A percentile compares a stretch with the other conserved stretches of the same genome.
Conservation (phyloP, 768 basidiomycete species). For the Macrolepiota fuliginosa region DNA sequence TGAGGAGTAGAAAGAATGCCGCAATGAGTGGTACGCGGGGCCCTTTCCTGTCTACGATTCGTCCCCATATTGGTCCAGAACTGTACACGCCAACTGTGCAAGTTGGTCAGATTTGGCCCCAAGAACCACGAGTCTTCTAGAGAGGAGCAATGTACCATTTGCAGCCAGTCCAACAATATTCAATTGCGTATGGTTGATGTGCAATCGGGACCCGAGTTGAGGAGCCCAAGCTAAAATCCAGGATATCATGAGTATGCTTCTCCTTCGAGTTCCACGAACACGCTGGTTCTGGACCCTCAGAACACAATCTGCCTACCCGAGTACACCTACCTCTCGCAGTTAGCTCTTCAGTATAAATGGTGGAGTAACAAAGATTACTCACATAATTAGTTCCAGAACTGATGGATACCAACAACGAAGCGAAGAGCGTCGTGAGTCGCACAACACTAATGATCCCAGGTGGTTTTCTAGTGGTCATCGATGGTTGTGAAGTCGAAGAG, state of each 20-base stretch:
- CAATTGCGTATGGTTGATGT: slow-evolving; percentile 75
- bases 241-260: neutral
- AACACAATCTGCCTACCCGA: slow-evolving; percentile 32
- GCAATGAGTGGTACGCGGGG: slow-evolving; percentile 63
- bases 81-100: slow-evolving; percentile 70
- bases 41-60: slow-evolving; percentile 71
- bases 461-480: slow-evolving; percentile 20
- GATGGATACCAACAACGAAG: slow-evolving; percentile 58
- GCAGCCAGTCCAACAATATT: slow-evolving; percentile 81
- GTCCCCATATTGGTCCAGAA: slow-evolving; percentile 76
- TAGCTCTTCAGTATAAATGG: slow-evolving; percentile 1
- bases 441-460: slow-evolving; percentile 35
- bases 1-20: slow-evolving; percentile 57
- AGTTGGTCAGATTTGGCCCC: neutral
- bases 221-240: slow-evolving; percentile 70
- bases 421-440: slow-evolving; percentile 47
- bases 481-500: neutral
- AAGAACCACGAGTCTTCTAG: neutral
- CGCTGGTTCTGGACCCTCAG: neutral
- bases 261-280: neutral
- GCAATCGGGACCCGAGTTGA: slow-evolving; percentile 75
- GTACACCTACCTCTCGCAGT: slow-evolving; percentile 28
- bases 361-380: slow-evolving; percentile 23
- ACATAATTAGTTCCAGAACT: slow-evolving; percentile 78
- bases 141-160: slow-evolving; percentile 50